Percentiles rank a stretch among this genome's conserved stretches.
These are phyloP conservation scores for Xylaria curta DNA, from an alignment of 495 filamentous ascomycete species.

Conservation along the genomic window DNA sequence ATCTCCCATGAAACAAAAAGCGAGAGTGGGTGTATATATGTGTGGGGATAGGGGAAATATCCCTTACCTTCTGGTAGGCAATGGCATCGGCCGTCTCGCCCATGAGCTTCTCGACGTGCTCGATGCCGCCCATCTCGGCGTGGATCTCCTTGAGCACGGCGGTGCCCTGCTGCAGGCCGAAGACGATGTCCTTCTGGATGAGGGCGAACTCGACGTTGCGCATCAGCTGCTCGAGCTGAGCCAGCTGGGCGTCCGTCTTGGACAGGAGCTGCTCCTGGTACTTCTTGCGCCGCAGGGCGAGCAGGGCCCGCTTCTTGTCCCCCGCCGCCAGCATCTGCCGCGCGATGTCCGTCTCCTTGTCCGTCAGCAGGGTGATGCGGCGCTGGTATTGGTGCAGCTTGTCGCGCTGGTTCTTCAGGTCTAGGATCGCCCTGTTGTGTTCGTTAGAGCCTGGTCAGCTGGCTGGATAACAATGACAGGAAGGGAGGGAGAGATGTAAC, in stretches of 20 bases:
- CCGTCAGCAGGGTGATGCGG: constrained; percentile 81
- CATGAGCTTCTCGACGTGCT: constrained; percentile 91
- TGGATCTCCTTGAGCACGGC: constrained; percentile 88
- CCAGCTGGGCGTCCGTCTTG: constrained; percentile 91
- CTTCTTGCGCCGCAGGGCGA: constrained; percentile 93
- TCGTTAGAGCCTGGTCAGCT: background rate
- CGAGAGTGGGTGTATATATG: background rate
- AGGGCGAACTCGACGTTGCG: constrained; percentile 89
- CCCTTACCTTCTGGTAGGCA: constrained; percentile 78
- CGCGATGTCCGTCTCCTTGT: constrained; percentile 84
- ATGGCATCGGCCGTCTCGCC: constrained; percentile 87
- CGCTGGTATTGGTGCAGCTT: constrained; percentile 93
- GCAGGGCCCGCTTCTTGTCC: constrained; percentile 80
- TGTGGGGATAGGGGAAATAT: background rate
- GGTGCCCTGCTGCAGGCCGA: constrained; percentile 91
- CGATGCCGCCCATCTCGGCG: constrained; percentile 93
- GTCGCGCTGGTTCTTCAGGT: constrained; percentile 97
- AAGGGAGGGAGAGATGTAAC: background rate
- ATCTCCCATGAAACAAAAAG: background rate
- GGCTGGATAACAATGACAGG: background rate
- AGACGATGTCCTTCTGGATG: constrained; percentile 94
- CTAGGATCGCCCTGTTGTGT: constrained; percentile 79
- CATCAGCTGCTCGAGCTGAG: constrained; percentile 82
- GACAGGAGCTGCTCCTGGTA: constrained; percentile 91
- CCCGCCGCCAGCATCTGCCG: constrained; percentile 73